Base-by-base conservation (phyloP, 306 rosid genomes). In the Fragaria iinumae region DNA sequence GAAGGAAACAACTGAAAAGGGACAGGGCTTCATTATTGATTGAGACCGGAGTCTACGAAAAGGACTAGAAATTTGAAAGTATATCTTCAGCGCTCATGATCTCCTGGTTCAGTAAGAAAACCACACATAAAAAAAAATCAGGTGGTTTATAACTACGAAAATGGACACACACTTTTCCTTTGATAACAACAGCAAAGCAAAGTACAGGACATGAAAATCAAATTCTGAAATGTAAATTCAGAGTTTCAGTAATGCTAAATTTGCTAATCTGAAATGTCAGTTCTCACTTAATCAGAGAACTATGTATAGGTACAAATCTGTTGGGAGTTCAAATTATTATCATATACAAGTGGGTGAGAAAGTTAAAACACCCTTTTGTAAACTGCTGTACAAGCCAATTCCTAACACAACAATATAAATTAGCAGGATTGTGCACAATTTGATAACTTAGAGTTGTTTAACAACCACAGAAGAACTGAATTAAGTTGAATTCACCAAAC, bases 71-170 rank as follows among this genome's bases (percentile, higher is more conserved):
- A 81, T 79, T 60, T 41, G 16, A 50, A 67, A 77, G 39, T 71
- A 84, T 53, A 67, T 66, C 85, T 27, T 38, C 73, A 72, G 76
- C 50, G 74, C 84, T 80, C 82, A 84, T 84, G 77, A 39, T 82
- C 76, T 71, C 97, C 98, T 92, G 91, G 79, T 73, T 77, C 72
- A 70, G 76, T 77, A 87, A 38, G 74, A 82, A 82, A 32, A 81
- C 38, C 75, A 79, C 50, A 75, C 29, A 84, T 0, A 29, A 2
- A 4, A 5, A 32, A 68, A 77, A 66, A 84, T 87, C 43, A 86
- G 57, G 80, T 39, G 82, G 79, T 63, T 53, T 72, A 16, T 41
- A 56, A 13, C 38, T 11, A 73, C 17, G 13, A 67, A 79, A 38
- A 56, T 11, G 8, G 56, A 73, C 65, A 76, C n/a, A 13, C 4